These are phyloP conservation scores for Amaranthus palmeri DNA, from an alignment of 148 eudicot genomes.

Conservation along the genomic window DNA sequence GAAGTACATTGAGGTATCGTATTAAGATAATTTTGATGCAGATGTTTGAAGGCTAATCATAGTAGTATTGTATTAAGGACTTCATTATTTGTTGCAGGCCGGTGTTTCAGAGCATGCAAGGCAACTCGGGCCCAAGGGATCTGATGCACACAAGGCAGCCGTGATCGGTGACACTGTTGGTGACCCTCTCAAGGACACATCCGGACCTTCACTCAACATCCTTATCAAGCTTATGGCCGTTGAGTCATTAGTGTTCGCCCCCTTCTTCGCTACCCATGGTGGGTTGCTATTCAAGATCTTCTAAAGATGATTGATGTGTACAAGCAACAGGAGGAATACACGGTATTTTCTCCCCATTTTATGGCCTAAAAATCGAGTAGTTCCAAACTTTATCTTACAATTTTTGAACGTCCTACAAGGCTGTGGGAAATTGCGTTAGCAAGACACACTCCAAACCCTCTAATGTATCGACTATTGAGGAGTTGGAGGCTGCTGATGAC, in stretches of 20 bases:
- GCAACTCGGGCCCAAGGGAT: slow-evolving; percentile 78
- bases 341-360: slow-evolving; percentile 9
- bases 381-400: slow-evolving; percentile 19
- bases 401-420: slow-evolving; percentile 27
- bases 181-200: slow-evolving; percentile 95
- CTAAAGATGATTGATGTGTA: slow-evolving; percentile 11
- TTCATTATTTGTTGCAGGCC: slow-evolving; percentile 39
- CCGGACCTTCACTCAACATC: slow-evolving; percentile 90
- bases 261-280: slow-evolving; percentile 92
- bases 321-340: slow-evolving; percentile 9
- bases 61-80: neutral
- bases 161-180: slow-evolving; percentile 92
- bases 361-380: slow-evolving; percentile 18
- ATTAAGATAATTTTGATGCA: neutral
- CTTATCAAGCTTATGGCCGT: slow-evolving; percentile 97
- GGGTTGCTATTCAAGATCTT: slow-evolving; percentile 83
- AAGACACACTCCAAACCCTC: slow-evolving; percentile 1
- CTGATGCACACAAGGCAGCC: slow-evolving; percentile 87
- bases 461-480: slow-evolving; percentile 1
- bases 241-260: slow-evolving; percentile 89
- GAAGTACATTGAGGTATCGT: slow-evolving; percentile 77
- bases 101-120: slow-evolving; percentile 79
- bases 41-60: neutral
- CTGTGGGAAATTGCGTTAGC: slow-evolving; percentile 9
- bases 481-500: slow-evolving; percentile 17